Evolutionary conservation across 306 rosid genomes (phyloP), one percentile per base, ranked within the genome.

Genomic region (Cucurbita maxima): DNA sequence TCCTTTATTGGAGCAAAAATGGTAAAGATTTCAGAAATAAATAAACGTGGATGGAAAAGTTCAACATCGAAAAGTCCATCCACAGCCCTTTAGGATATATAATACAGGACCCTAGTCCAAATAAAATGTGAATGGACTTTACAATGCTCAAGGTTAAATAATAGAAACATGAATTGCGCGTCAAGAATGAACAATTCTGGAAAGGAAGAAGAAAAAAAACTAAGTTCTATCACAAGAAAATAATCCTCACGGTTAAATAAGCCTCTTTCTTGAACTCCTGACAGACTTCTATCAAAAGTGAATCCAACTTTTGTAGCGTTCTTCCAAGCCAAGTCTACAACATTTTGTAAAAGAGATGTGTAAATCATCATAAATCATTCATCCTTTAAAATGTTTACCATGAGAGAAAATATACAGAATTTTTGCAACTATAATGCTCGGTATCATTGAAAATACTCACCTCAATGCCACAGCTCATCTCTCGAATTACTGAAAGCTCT

Each of bases 391-490:
- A 66, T 72, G 56, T 77, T 71, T 72, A 2, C 67, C 75, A 80
- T 8, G 18, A 4, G 44, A 74, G 55, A 14, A 54, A n/a, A 52
- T 54, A 56, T 40, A 53, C 22, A 40, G 1, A 13, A 37, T 3
- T 55, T 36, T 54, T 55, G 52, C 8, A 53, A 72, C 63, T 37
- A 3, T n/a, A 38, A 56, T 41, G 62, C 58, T 25, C 56, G 8
- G 15, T 70, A 50, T 70, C 58, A 48, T 50, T 22, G n/a, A 34
- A 3, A 83, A 82, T 52, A 81, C 76, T 85, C 82, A 86, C 99
- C 96, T 95, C 99, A 73, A 91, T 97, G 16, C 89, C 96, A 75
- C 79, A 87, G 72, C 96, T 88, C 96, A 95, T 95, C 84, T 95
- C 96, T 80, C 91, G 99, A 73, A 95, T 87, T 61, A 86, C 96